Evolutionary conservation across 768 basidiomycete species (phyloP), one percentile per base, ranked within the genome.

Genomic region (Agaricus bisporus): DNA sequence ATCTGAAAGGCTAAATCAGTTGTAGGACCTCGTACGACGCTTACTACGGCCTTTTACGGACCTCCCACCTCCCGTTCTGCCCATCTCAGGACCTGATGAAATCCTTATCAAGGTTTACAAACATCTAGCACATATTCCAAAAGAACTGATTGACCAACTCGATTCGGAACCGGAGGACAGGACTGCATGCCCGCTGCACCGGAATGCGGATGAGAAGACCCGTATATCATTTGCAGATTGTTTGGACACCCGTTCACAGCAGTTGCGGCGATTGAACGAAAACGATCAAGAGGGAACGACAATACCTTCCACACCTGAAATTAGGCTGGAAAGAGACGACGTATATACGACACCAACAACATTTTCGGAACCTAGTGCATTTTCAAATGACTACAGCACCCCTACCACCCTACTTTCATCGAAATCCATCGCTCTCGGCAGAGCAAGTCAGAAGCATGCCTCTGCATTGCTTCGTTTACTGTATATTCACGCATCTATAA

Each of bases 401-500:
- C 62, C 66, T 18, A 71, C 69, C 18, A 79, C 79, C 1, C 61
- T 83, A 26, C 64, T 80, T 10, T 65, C 74, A 17, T 78, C 81
- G 12, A 75, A 75, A 46, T 60, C 73, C 4, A 73, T 73, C 54
- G 67, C 67, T 25, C 65, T 75, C 25, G 71, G 75, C 4, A 72
- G 71, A 28, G 77, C 76, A 17, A 85, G 88, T 60, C 77, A 72
- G 12, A 75, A 68, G 49, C 88, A 89, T 61, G 69, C 75, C 15
- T 80, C 85, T 7, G 80, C 84, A 0, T 70, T 91, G 42, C 68
- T 86, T 20, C 82, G 89, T 37, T 68, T 91, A 29, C 70, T 90
- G 15, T 91, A 86, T 65, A 61, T 90, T 18, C 88, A 91, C 64
- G 77, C 74, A 35, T 72, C 75, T 26, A 74, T 91, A 20, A 90